phyloP scores from a whole-genome alignment of 495 filamentous ascomycete genomes.

The Pseudevernia furfuracea region DNA sequence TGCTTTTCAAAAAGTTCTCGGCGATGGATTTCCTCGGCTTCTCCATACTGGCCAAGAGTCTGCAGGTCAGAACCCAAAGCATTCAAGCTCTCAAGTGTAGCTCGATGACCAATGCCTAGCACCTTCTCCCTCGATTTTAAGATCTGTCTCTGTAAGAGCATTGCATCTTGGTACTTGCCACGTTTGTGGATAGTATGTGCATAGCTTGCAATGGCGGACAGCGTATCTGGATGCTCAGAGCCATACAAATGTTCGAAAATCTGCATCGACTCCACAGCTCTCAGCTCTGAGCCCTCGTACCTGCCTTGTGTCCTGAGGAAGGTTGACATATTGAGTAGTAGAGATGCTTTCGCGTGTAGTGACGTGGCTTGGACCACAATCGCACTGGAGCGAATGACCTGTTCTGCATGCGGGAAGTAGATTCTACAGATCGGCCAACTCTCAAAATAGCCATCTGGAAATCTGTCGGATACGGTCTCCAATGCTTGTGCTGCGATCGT shows the following conservation, averaged over 20 bases:
- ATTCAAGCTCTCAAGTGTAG: constrained; percentile 28
- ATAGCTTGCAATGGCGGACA: constrained; percentile 10
- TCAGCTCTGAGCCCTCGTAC: constrained; percentile 22
- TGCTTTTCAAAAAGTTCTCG: constrained; percentile 7
- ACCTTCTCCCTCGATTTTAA: constrained; percentile 24
- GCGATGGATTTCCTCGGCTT: constrained; percentile 25
- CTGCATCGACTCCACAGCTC: constrained; percentile 10
- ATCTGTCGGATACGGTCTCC: constrained; percentile 9
- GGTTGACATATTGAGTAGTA: constrained; percentile 4
- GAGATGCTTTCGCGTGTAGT: constrained; percentile 13
- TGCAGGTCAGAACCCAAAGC: constrained; percentile 26
- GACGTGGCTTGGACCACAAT: background rate
- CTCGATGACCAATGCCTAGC: constrained; percentile 27
- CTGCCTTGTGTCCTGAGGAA: constrained; percentile 14
- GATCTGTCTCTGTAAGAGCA: constrained; percentile 19
- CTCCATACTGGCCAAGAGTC: constrained; percentile 11
- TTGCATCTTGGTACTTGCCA: constrained; percentile 17
- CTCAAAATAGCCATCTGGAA: constrained; percentile 27
- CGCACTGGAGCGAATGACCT: constrained; percentile 16
- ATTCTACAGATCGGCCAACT: constrained; percentile 29
- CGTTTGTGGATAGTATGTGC: constrained; percentile 11
- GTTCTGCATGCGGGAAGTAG: constrained; percentile 29
- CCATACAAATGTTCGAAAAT: constrained; percentile 19
- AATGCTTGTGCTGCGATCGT: constrained; percentile 17
- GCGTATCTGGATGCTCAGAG: constrained; percentile 18